Evolutionary conservation across 495 filamentous ascomycete species (phyloP), one percentile per base, ranked within the genome.

Genomic region (Aeminium ludgeri): DNA sequence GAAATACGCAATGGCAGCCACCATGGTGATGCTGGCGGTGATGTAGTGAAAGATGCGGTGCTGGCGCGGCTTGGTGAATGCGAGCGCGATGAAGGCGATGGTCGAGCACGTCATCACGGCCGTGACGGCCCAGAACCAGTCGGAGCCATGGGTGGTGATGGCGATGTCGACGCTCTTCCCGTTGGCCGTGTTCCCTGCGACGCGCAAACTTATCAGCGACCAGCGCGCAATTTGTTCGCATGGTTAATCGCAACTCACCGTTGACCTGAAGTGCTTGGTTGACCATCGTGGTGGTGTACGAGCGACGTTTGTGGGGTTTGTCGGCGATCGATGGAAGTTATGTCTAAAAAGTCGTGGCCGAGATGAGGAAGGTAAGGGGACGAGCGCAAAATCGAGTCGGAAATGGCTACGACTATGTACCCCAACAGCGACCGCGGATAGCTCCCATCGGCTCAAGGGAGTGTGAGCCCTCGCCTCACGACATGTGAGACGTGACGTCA

Each of bases 1-100:
- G 56, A 74, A 84, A 53, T 82, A 82, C 23, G 76, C 66, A 44
- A 80, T 70, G 17, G 70, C 59, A 6, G 74, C 71, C 13, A 80
- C 69, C 34, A 76, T 56, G 12, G 75, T 69, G 46, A 74, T 65
- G 10, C 60, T 57, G 19, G 72, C 69, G 3, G 70, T 70, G 51
- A 82, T 70, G 56, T 82, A 80, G 59, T 82, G 76, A 59, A 82
- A 82, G 44, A 80, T 52, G 12, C 80, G 69, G 38, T 60, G 38
- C 17, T 43, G 54, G 30, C 68, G 68, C 10, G 63, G 65, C 35
- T 67, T 69, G 2, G 50, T 59, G 44, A 70, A 66, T 2, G 55
- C 59, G n/a, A 69, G 54, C n/a, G 55, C 60, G 17, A 64, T 40
- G 52, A 64, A 64, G 45, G 33, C 55, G 40, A 67, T 49, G 29